phyloP scores from a whole-genome alignment of 768 basidiomycete genomes.

The Dentipellis fragilis region DNA sequence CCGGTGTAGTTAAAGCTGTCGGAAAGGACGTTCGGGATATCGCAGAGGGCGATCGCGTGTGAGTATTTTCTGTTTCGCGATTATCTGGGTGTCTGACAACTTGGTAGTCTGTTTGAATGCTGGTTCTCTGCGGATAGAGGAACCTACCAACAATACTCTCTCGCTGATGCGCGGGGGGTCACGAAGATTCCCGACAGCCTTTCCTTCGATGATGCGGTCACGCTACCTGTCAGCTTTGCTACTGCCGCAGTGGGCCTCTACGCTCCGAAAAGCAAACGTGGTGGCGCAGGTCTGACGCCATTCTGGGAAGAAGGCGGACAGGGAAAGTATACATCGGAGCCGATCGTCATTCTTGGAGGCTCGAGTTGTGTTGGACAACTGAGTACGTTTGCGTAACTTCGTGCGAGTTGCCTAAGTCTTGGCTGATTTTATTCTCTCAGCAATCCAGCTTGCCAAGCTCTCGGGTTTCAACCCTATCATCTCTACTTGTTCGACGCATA shows the following conservation, averaged over 20 bases:
- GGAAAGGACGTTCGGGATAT: neutral
- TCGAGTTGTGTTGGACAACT: slow-evolving; percentile 13
- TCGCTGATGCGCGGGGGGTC: slow-evolving; percentile 7
- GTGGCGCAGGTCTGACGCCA: slow-evolving; percentile 3
- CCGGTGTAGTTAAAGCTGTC: neutral
- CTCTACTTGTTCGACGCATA: slow-evolving; percentile 8
- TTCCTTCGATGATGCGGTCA: slow-evolving; percentile 15
- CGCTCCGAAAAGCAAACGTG: neutral
- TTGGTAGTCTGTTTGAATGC: slow-evolving; percentile 3
- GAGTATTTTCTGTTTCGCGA: neutral
- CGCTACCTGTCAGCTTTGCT: slow-evolving; percentile 16
- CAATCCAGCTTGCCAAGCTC: slow-evolving; percentile 8
- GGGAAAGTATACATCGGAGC: slow-evolving; percentile 5
- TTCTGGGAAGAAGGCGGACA: slow-evolving; percentile 7
- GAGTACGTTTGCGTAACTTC: slow-evolving; percentile 6
- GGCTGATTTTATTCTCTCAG: neutral
- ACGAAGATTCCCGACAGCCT: slow-evolving; percentile 14
- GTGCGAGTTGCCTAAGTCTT: neutral
- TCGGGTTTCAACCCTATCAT: slow-evolving; percentile 11
- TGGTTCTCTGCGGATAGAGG: slow-evolving; percentile 1
- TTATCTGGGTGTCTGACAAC: neutral
- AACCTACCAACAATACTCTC: slow-evolving; percentile 12
- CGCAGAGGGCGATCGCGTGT: neutral
- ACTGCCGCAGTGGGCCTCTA: slow-evolving; percentile 18
- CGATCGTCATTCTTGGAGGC: slow-evolving; percentile 12